Evolutionary conservation across 257 asterid species (phyloP).

Genomic region (Solanum lignicaule): DNA sequence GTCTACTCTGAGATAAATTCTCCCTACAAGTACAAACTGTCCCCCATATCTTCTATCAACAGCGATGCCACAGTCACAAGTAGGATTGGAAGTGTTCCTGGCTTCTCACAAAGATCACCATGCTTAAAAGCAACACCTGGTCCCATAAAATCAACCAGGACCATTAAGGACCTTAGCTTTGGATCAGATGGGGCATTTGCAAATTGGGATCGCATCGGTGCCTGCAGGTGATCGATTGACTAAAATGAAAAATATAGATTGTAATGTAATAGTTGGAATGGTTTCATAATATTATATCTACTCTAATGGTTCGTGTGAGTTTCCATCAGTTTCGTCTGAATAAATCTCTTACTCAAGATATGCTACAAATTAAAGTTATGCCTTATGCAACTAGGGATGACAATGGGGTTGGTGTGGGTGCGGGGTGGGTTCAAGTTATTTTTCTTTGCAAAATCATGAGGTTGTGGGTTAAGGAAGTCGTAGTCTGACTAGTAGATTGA

Average conservation of each 20-base stretch:
- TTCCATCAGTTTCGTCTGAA: neutral
- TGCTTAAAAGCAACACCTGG: conserved; percentile 46
- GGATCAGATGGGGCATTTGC: conserved; percentile 10
- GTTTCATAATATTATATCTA: neutral
- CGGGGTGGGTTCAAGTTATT: too few relatives aligned
- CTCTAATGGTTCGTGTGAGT: neutral
- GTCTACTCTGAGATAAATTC: conserved; percentile 68
- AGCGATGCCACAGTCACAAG: conserved; percentile 58
- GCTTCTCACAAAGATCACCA: conserved; percentile 49
- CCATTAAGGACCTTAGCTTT: conserved; percentile 27
- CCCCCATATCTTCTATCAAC: conserved; percentile 79
- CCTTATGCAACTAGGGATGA: neutral
- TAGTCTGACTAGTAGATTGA: neutral
- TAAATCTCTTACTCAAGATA: neutral
- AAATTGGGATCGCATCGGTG: neutral
- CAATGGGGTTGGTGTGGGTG: neutral
- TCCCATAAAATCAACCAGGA: conserved; percentile 43
- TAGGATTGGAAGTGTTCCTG: conserved; percentile 35
- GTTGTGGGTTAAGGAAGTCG: neutral
- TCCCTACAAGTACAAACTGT: conserved; percentile 69
- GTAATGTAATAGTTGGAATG: neutral
- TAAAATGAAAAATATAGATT: neutral
- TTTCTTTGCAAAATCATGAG: too few relatives aligned
- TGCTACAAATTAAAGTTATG: neutral
- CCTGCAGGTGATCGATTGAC: neutral